These are phyloP conservation scores for Lactarius akahatsu DNA, from an alignment of 768 basidiomycete genomes.

Conservation along the genomic window DNA sequence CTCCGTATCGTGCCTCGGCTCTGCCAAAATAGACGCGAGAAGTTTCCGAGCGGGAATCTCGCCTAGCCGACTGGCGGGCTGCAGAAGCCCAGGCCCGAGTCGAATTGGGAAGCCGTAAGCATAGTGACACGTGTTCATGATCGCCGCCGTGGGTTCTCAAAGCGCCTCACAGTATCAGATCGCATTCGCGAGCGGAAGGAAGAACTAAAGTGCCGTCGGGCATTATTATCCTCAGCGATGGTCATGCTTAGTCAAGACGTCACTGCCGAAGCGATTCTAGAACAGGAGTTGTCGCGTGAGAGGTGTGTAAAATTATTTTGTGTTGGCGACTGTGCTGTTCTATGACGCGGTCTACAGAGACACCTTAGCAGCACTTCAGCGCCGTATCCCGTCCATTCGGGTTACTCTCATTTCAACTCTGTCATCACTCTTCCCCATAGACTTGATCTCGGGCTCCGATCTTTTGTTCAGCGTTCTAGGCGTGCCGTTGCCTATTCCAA, in stretches of 20 bases:
- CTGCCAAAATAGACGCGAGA: constrained; percentile 58
- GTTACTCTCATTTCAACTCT: constrained; percentile 68
- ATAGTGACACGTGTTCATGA: constrained; percentile 32
- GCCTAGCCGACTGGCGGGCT: constrained; percentile 43
- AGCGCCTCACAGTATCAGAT: constrained; percentile 39
- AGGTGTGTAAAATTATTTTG: constrained; percentile 25
- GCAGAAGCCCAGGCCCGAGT: constrained; percentile 29
- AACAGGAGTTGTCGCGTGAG: constrained; percentile 40
- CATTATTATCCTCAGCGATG: constrained; percentile 46
- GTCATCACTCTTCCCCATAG: constrained; percentile 84
- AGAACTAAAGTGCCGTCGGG: constrained; percentile 47
- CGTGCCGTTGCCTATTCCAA: constrained; percentile 88
- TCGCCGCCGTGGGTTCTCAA: constrained; percentile 18
- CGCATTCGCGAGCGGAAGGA: constrained; percentile 46
- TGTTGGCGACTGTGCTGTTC: constrained; percentile 20
- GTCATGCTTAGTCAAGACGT: constrained; percentile 40
- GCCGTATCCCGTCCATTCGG: constrained; percentile 52
- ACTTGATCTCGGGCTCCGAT: constrained; percentile 76
- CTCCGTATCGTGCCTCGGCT: constrained; percentile 22
- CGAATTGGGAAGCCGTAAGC: constrained; percentile 44
- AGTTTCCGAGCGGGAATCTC: constrained; percentile 61
- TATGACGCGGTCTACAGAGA: constrained; percentile 41
- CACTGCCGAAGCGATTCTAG: constrained; percentile 16
- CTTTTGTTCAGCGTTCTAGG: constrained; percentile 86
- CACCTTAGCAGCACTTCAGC: constrained; percentile 47